Evolutionary conservation across 352 stramenopile species (phyloP).

Genomic region (Pythium chondricola): DNA sequence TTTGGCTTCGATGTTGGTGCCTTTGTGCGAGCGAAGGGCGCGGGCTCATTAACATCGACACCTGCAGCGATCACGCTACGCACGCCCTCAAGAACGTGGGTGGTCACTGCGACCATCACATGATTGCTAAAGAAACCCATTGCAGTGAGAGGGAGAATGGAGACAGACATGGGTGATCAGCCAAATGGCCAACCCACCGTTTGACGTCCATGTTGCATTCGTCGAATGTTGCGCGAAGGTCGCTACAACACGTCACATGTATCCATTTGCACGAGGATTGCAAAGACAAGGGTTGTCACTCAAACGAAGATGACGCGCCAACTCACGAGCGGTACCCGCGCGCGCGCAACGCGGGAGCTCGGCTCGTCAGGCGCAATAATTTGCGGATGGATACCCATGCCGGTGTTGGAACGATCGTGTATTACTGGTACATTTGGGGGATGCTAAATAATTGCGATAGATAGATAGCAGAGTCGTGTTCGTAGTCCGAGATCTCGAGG

Average conservation of each 20-base stretch:
- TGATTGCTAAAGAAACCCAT: too few species aligned
- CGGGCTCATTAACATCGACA: conserved; percentile 22
- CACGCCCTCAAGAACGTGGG: not conserved
- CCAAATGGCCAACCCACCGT: too few species aligned
- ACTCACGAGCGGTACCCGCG: too few species aligned
- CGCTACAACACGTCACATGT: not conserved
- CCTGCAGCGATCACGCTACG: conserved; percentile 4
- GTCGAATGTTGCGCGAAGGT: not conserved
- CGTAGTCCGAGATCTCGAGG: not conserved
- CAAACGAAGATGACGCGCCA: not conserved
- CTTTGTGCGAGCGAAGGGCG: too few species aligned
- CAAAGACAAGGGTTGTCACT: not conserved
- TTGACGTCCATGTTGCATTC: too few species aligned
- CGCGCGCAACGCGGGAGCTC: too few species aligned
- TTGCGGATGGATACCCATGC: not conserved
- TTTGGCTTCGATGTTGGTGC: conserved; percentile 18
- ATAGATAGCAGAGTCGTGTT: not conserved
- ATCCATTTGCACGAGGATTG: not conserved
- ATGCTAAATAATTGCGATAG: not conserved
- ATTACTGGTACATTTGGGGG: not conserved
- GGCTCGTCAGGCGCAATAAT: too few species aligned
- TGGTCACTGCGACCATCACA: too few species aligned
- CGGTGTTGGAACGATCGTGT: not conserved
- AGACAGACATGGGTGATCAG: too few species aligned
- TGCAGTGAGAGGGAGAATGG: too few species aligned